These are phyloP conservation scores for Saccharomycopsis babjevae DNA, from an alignment of 805 yeast species.

Conservation along the genomic window DNA sequence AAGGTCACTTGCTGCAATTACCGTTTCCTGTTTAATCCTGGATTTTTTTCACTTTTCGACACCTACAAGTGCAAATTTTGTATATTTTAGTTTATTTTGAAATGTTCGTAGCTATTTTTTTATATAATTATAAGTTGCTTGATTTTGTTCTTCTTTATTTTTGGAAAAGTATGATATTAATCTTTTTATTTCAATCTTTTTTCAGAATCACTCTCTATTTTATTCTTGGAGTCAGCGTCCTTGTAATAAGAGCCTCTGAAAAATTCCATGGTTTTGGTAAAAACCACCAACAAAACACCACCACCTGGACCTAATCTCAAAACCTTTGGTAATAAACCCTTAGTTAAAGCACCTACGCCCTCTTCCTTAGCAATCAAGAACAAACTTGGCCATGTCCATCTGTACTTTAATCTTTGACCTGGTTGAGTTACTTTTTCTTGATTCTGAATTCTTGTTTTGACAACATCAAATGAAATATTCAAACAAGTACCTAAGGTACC, in stretches of 20 bases:
- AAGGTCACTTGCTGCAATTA: no score
- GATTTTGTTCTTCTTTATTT: no score
- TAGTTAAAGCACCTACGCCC: slow-evolving; percentile 84
- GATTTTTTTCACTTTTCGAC: no score
- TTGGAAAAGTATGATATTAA: no score
- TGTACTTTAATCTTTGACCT: slow-evolving; percentile 78
- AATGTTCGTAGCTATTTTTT: no score
- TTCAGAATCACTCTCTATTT: not conserved
- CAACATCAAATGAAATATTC: slow-evolving; percentile 96
- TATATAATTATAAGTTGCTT: no score
- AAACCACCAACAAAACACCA: slow-evolving; percentile 95
- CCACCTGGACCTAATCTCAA: slow-evolving; percentile 99
- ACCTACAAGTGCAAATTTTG: no score
- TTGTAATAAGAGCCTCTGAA: slow-evolving; percentile 43
- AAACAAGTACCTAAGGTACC: slow-evolving; percentile 94
- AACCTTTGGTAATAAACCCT: slow-evolving; percentile 95
- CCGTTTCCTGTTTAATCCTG: no score
- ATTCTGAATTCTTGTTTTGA: slow-evolving; percentile 90
- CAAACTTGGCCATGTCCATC: slow-evolving; percentile 84
- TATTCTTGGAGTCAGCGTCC: slow-evolving; percentile 2
- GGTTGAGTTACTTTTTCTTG: slow-evolving; percentile 38
- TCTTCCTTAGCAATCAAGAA: slow-evolving; percentile 73
- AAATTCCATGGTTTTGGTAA: slow-evolving; percentile 89
- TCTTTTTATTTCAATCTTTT: not conserved
- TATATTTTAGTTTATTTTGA: no score